These are phyloP conservation scores for Fusarium nygamai DNA, from an alignment of 2,329 filamentous ascomycete species.

Conservation along the genomic window DNA sequence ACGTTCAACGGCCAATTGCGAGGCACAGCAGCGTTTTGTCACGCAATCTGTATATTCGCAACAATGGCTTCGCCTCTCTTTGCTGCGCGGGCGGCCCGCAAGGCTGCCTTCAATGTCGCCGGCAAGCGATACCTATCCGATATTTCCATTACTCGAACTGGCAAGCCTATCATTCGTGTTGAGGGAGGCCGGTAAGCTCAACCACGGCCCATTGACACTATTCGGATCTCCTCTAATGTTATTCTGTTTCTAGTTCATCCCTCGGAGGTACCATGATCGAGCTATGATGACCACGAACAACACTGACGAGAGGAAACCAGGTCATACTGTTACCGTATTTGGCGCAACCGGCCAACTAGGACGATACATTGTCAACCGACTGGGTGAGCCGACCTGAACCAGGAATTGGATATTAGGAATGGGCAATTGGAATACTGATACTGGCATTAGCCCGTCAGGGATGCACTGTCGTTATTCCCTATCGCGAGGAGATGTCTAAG, in stretches of 20 bases:
- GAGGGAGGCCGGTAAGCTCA: conserved; percentile 84
- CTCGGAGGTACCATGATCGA: conserved; percentile 75
- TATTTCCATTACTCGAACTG: conserved; percentile 92
- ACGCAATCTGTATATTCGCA: conserved; percentile 44
- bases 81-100: conserved; percentile 64
- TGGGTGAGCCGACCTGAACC: conserved; percentile 64
- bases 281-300: conserved; percentile 16
- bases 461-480: conserved; percentile 93
- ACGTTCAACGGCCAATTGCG: conserved; percentile 46
- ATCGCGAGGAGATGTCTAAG: conserved; percentile 97
- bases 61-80: conserved; percentile 67
- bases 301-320: conserved; percentile 58
- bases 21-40: conserved; percentile 45
- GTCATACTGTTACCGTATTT: conserved; percentile 97
- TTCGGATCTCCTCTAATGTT: conserved; percentile 41
- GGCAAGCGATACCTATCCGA: conserved; percentile 74
- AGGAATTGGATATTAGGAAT: background rate
- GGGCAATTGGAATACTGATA: conserved; percentile 32
- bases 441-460: conserved; percentile 78
- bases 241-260: conserved; percentile 71
- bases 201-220: conserved; percentile 34
- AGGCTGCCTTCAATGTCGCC: conserved; percentile 57
- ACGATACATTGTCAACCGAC: conserved; percentile 95
- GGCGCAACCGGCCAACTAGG: conserved; percentile 96
- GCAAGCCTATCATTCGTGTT: conserved; percentile 90